Percentiles rank a stretch among this genome's conserved stretches.
These are phyloP conservation scores for Plasmodium relictum DNA, from an alignment of 169 alveolate species.

Conservation along the genomic window DNA sequence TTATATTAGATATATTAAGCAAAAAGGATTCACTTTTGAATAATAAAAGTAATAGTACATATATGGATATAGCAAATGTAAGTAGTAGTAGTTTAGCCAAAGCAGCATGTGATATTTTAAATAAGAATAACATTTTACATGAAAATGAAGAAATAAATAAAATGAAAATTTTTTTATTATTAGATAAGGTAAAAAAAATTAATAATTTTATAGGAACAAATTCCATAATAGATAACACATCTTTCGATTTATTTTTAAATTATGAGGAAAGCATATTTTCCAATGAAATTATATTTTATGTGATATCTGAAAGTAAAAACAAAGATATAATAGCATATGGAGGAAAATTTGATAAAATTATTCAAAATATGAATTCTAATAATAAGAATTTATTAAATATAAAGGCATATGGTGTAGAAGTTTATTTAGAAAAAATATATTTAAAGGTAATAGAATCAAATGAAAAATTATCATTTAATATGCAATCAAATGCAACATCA, in stretches of 20 bases:
- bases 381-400: slow-evolving; percentile 14
- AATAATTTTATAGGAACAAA: slow-evolving; percentile 68
- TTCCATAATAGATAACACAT: slow-evolving; percentile 42
- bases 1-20: slow-evolving; percentile 20
- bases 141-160: slow-evolving; percentile 15
- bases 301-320: slow-evolving; percentile 57
- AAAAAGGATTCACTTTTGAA: slow-evolving; percentile 14
- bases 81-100: neutral
- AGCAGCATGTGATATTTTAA: neutral
- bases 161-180: slow-evolving; percentile 11
- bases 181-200: slow-evolving; percentile 65
- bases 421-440: slow-evolving; percentile 54
- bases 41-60: neutral
- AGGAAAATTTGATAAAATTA: slow-evolving; percentile 44
- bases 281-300: slow-evolving; percentile 71
- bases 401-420: slow-evolving; percentile 73
- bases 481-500: slow-evolving; percentile 9
- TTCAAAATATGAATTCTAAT: slow-evolving; percentile 25
- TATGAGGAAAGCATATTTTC: slow-evolving; percentile 65
- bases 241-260: slow-evolving; percentile 67
- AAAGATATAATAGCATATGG: slow-evolving; percentile 74
- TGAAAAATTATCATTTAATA: slow-evolving; percentile 47
- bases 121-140: neutral
- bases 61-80: neutral
- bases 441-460: slow-evolving; percentile 33